Conservation (phyloP, 176 grass and related monocot genomes). For the Oryza meyeriana region DNA sequence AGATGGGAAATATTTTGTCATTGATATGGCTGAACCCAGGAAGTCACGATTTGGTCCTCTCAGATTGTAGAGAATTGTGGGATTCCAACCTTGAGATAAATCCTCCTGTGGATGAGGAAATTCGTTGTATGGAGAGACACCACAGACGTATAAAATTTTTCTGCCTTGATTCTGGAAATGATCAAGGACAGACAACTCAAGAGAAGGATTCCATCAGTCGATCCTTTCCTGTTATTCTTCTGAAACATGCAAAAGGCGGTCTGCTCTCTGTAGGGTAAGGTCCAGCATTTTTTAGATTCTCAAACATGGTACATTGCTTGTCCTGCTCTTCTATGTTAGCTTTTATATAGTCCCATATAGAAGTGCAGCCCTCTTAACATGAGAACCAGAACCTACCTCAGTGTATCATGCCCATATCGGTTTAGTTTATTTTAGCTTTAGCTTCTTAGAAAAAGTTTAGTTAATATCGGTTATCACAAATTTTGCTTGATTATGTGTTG, state of each 20-base stretch:
- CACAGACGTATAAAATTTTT: conserved; percentile 52
- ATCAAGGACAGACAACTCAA: conserved; percentile 34
- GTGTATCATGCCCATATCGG: neutral
- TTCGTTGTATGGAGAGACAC: conserved; percentile 71
- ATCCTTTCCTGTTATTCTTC: conserved; percentile 66
- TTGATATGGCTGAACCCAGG: conserved; percentile 40
- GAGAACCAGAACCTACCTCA: neutral
- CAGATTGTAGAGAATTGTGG: conserved; percentile 63
- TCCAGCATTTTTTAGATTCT: neutral
- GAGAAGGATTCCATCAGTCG: conserved; percentile 44
- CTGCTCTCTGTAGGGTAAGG: conserved; percentile 31
- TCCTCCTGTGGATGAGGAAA: conserved; percentile 56
- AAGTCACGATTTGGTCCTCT: conserved; percentile 43
- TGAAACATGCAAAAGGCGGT: conserved; percentile 59
- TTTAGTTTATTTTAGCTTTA: neutral
- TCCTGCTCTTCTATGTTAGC: neutral
- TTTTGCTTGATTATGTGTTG: neutral
- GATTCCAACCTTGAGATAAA: conserved; percentile 51
- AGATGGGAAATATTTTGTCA: conserved; percentile 26
- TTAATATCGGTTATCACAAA: neutral
- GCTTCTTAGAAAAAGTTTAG: neutral
- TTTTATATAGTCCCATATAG: neutral
- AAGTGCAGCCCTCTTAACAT: neutral
- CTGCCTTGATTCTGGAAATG: conserved; percentile 52
- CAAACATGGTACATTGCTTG: neutral